A percentile compares a stretch with the other conserved stretches of the same genome.
These are phyloP conservation scores for Malbranchea cinnamomea DNA, from an alignment of 2,329 filamentous ascomycete species.

Conservation along the genomic window DNA sequence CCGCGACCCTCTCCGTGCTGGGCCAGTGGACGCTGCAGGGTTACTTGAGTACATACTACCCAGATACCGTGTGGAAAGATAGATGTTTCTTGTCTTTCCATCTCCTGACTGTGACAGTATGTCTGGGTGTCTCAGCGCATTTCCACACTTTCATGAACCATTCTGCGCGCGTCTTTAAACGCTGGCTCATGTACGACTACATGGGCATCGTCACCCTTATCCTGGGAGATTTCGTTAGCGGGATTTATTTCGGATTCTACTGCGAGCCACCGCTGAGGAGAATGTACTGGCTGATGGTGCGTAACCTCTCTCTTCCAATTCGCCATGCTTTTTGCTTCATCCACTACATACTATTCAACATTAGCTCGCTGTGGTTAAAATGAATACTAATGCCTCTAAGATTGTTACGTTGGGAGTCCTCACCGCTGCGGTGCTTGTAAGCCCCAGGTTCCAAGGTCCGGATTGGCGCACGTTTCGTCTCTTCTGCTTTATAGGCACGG, in stretches of 20 bases:
- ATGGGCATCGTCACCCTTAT: conserved; percentile 20
- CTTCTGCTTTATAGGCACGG: conserved; percentile 17
- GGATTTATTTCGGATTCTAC: conserved; percentile 23
- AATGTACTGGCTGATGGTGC: conserved; percentile 23
- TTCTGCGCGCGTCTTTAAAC: conserved; percentile 13
- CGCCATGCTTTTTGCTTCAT: too few relatives aligned
- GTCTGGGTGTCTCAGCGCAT: conserved; percentile 18
- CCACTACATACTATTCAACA: too few relatives aligned
- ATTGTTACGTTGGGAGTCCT: conserved; percentile 17
- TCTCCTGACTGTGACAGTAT: conserved; percentile 17
- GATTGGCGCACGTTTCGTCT: conserved; percentile 17
- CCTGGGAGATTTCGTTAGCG: conserved; percentile 21
- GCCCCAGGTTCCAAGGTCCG: conserved; percentile 18
- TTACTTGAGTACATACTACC: conserved; percentile 1
- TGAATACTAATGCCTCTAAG: conserved; percentile 7
- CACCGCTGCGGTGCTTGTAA: conserved; percentile 21
- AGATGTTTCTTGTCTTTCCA: conserved; percentile 11
- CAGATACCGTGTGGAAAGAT: conserved; percentile 5
- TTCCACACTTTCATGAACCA: conserved; percentile 24
- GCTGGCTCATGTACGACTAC: conserved; percentile 19
- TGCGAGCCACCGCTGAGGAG: conserved; percentile 16
- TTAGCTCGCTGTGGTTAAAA: too few relatives aligned
- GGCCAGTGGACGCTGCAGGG: too few relatives aligned
- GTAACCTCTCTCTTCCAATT: conserved; percentile 5
- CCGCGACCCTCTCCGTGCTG: conserved; percentile 23